Evolutionary conservation across 139 green algal species (phyloP).

Genomic region (Parachlorella kessleri): DNA sequence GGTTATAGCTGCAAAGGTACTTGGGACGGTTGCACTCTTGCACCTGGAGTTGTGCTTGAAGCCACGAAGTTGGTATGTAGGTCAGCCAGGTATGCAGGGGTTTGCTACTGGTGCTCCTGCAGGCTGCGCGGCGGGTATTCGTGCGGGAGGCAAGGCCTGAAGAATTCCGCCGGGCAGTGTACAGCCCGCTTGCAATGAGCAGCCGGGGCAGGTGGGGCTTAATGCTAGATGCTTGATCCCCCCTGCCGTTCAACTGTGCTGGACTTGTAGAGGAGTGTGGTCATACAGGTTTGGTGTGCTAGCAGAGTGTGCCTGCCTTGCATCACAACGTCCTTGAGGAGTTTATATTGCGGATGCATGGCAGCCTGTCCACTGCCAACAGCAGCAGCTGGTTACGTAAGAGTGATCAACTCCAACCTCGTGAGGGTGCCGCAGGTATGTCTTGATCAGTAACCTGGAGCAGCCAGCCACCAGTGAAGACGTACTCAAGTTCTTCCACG

Average conservation of each 20-base stretch:
- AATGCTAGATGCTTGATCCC: too few relatives aligned
- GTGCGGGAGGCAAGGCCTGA: neutral
- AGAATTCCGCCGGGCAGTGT: slow-evolving; percentile 4
- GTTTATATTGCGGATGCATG: too few relatives aligned
- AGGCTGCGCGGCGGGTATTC: slow-evolving; percentile 15
- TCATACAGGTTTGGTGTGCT: neutral
- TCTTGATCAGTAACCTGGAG: neutral
- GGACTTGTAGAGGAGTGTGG: too few relatives aligned
- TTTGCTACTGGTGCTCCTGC: too few relatives aligned
- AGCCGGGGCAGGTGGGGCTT: slow-evolving; percentile 3
- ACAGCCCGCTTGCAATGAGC: slow-evolving; percentile 32
- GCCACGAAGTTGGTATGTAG: too few relatives aligned
- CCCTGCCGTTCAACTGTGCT: too few relatives aligned
- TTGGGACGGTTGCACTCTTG: too few relatives aligned
- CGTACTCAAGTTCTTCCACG: slow-evolving; percentile 26
- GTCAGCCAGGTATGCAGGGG: too few relatives aligned
- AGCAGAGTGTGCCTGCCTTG: neutral
- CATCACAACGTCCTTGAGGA: neutral
- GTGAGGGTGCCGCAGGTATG: neutral
- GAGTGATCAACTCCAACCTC: too few relatives aligned
- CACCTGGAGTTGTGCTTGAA: too few relatives aligned
- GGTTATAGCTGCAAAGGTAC: too few relatives aligned
- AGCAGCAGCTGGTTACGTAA: too few relatives aligned
- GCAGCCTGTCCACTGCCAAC: neutral
- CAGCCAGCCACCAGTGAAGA: slow-evolving; percentile 15